Evolutionary conservation across 768 basidiomycete genomes (phyloP).

Genomic region (Chiua virens): DNA sequence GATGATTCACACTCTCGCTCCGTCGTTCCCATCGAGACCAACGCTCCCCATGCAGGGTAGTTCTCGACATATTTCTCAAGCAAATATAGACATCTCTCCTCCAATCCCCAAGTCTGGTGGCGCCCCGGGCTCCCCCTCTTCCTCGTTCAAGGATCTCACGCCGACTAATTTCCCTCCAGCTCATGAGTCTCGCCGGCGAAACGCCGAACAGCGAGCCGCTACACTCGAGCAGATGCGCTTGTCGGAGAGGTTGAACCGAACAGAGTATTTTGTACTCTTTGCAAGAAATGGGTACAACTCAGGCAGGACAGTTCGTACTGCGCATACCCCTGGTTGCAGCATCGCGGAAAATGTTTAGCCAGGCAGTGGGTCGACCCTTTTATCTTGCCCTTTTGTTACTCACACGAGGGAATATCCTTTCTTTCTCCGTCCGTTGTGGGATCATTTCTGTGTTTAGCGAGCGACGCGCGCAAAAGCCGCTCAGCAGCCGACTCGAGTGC

Average conservation of each 20-base stretch:
- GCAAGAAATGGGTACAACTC: constrained; percentile 82
- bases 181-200: constrained; percentile 68
- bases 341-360: constrained; percentile 73
- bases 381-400: background rate
- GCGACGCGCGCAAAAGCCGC: constrained; percentile 56
- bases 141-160: constrained; percentile 58
- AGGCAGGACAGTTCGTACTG: constrained; percentile 78
- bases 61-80: constrained; percentile 16
- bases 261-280: constrained; percentile 70
- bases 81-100: constrained; percentile 6
- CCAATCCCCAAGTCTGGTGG: constrained; percentile 13
- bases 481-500: constrained; percentile 47
- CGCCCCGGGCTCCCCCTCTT: constrained; percentile 30
- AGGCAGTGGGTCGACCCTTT: constrained; percentile 52
- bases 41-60: constrained; percentile 24
- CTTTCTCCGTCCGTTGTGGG: constrained; percentile 1
- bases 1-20: constrained; percentile 33
- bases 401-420: constrained; percentile 12
- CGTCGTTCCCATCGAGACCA: constrained; percentile 23
- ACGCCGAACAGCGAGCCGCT: constrained; percentile 78
- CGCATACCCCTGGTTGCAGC: constrained; percentile 81
- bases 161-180: constrained; percentile 55
- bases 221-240: constrained; percentile 63
- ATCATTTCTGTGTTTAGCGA: constrained; percentile 38
- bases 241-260: constrained; percentile 73